Evolutionary conservation across 75 land plant species (phyloP).

Genomic region (Pinus albicaulis): DNA sequence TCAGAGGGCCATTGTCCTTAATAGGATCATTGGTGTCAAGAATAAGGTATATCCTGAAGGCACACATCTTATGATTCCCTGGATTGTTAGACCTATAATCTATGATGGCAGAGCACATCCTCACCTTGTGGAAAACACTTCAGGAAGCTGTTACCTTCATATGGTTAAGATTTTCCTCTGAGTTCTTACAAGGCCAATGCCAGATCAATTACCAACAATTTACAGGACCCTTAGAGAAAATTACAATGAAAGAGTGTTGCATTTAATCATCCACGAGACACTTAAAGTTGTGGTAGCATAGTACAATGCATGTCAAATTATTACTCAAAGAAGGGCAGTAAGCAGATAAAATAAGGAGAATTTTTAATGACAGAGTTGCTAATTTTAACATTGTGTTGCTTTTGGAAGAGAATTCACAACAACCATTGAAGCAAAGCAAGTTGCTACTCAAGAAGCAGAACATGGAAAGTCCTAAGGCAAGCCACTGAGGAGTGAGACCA

Average conservation of each 20-base stretch:
- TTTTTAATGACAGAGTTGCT: slow-evolving; percentile 49
- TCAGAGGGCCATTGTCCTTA: slow-evolving; percentile 90
- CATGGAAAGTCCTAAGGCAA: slow-evolving; percentile 67
- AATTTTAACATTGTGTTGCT: slow-evolving; percentile 63
- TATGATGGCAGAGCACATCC: slow-evolving; percentile 94
- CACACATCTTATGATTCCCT: slow-evolving; percentile 89
- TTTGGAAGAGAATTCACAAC: slow-evolving; percentile 73
- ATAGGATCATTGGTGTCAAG: slow-evolving; percentile 5
- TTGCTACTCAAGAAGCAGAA: slow-evolving; percentile 75
- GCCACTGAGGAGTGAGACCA: slow-evolving; percentile 37
- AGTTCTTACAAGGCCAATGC: slow-evolving; percentile 72
- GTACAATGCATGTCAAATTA: slow-evolving; percentile 85
- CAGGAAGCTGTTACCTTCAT: slow-evolving; percentile 91
- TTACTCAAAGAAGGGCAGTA: slow-evolving; percentile 89
- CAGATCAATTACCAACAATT: slow-evolving; percentile 66
- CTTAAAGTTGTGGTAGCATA: slow-evolving; percentile 89
- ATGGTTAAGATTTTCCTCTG: slow-evolving; percentile 71
- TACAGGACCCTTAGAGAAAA: slow-evolving; percentile 72
- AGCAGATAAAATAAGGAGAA: slow-evolving; percentile 54
- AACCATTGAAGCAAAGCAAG: slow-evolving; percentile 67
- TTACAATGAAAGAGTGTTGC: slow-evolving; percentile 77
- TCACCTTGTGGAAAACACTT: slow-evolving; percentile 89
- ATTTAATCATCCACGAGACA: slow-evolving; percentile 79
- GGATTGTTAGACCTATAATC: slow-evolving; percentile 93
- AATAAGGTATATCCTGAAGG: slow-evolving; percentile 93